Evolutionary conservation across 1,284 basidiomycete species (phyloP).

Genomic region (Rhodotorula sp.): DNA sequence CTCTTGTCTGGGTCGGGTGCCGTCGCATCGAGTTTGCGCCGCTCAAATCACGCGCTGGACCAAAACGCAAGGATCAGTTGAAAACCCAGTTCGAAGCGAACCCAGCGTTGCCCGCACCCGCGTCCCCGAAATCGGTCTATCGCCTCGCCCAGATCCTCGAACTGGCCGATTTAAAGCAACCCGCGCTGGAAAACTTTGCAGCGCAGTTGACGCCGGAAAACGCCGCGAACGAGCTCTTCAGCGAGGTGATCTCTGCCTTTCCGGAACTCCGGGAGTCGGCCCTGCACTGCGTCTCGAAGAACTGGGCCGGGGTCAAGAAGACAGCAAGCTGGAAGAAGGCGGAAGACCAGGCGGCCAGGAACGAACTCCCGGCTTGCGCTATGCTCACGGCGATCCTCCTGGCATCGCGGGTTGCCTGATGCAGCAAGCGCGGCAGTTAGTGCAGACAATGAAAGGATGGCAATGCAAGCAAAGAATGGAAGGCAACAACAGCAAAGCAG

Average conservation of each 20-base stretch:
- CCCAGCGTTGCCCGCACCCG: not conserved
- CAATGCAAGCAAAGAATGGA: not conserved
- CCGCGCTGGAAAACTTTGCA: not conserved
- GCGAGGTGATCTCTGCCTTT: not conserved
- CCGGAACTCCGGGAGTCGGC: not conserved
- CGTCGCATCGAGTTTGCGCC: slow-evolving; percentile 21
- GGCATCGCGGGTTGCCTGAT: too few species aligned
- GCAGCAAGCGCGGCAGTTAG: too few species aligned
- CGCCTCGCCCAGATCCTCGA: slow-evolving; percentile 19
- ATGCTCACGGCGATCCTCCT: not conserved
- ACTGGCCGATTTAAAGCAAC: not conserved
- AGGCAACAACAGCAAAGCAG: not conserved
- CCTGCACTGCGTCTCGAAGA: not conserved
- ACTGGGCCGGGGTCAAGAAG: not conserved
- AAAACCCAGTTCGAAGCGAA: too few species aligned
- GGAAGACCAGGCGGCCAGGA: not conserved
- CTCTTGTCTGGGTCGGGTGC: slow-evolving; percentile 47
- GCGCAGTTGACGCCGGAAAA: slow-evolving; percentile 1
- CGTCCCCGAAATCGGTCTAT: slow-evolving; percentile 21
- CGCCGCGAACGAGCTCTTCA: slow-evolving; percentile 8
- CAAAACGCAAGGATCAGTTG: not conserved
- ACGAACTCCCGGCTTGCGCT: not conserved
- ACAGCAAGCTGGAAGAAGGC: not conserved
- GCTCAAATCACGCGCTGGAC: not conserved
- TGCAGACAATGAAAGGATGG: too few species aligned